Percentiles rank a stretch among this genome's conserved stretches.
phyloP scores from a whole-genome alignment of 257 asterid species.

The Nicotiana knightiana region DNA sequence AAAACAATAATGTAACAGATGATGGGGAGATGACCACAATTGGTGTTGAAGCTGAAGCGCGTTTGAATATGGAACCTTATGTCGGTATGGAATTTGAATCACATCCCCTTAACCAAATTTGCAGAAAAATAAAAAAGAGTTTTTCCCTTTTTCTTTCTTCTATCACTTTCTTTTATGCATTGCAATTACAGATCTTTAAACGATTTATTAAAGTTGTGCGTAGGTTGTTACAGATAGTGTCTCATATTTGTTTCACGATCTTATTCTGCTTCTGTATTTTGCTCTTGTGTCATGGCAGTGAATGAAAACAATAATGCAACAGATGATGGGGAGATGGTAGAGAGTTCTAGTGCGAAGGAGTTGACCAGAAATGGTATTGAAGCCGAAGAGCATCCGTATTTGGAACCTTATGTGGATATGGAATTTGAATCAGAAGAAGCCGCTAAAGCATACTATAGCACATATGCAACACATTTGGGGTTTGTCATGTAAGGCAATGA shows the following conservation, averaged over 20 bases:
- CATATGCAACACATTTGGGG: constrained; percentile 23
- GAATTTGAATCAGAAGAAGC: constrained; percentile 33
- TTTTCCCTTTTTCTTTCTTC: background rate
- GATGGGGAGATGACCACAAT: constrained; percentile 1
- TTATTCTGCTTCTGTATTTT: no score
- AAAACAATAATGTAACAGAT: background rate
- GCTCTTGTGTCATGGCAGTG: constrained; percentile 17
- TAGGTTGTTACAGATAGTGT: no score
- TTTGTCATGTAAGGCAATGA: constrained; percentile 37
- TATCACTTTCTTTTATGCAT: no score
- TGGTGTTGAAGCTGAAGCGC: background rate
- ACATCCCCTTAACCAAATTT: background rate
- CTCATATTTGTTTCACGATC: background rate
- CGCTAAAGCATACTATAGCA: constrained; percentile 24
- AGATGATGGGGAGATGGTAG: constrained; percentile 8
- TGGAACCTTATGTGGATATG: constrained; percentile 24
- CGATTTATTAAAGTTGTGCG: background rate
- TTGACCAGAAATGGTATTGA: background rate
- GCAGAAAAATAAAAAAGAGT: background rate
- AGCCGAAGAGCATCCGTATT: constrained; percentile 11
- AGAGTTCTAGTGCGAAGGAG: constrained; percentile 12
- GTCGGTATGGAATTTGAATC: no score
- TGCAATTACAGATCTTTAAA: no score
- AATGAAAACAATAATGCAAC: constrained; percentile 6
- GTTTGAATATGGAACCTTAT: constrained; percentile 4